Evolutionary conservation across 148 eudicot species (phyloP).

Genomic region (Amaranthus cruentus): DNA sequence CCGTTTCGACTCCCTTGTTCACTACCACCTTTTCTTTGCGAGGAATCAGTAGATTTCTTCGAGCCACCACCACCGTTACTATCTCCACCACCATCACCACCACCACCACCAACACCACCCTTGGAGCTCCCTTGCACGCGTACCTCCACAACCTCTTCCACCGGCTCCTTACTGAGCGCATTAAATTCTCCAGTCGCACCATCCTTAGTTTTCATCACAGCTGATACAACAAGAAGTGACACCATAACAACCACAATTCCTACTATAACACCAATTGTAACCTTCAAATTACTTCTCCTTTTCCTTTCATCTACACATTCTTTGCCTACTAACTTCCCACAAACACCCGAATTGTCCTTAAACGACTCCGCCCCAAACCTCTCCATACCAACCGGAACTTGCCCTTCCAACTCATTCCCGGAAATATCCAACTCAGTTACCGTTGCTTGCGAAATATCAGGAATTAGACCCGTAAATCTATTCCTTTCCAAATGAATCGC

Average conservation of each 20-base stretch:
- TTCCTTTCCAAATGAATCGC: slow-evolving; percentile 41
- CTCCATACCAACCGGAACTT: slow-evolving; percentile 41
- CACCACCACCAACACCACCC: neutral
- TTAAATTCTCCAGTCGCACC: slow-evolving; percentile 22
- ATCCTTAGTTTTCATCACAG: slow-evolving; percentile 21
- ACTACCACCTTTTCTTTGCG: slow-evolving; percentile 23
- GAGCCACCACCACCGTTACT: slow-evolving; percentile 23
- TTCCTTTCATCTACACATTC: slow-evolving; percentile 19
- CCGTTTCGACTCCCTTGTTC: slow-evolving; percentile 28
- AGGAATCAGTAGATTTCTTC: slow-evolving; percentile 22
- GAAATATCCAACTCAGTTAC: slow-evolving; percentile 34
- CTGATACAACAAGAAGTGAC: slow-evolving; percentile 25
- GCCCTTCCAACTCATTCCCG: slow-evolving; percentile 41
- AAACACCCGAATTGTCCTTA: slow-evolving; percentile 41
- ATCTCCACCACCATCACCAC: slow-evolving; percentile 11
- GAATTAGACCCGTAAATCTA: slow-evolving; percentile 46
- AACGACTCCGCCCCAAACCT: slow-evolving; percentile 38
- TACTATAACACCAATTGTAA: slow-evolving; percentile 25
- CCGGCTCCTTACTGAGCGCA: slow-evolving; percentile 27
- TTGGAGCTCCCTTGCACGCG: slow-evolving; percentile 31
- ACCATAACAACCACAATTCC: slow-evolving; percentile 29
- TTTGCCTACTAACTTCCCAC: slow-evolving; percentile 33
- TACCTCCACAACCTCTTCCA: slow-evolving; percentile 39
- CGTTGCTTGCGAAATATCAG: slow-evolving; percentile 27
- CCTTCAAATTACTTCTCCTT: neutral